Base-by-base conservation (phyloP, 371 early-diverging fungal species). In the Mucor mucedo region DNA sequence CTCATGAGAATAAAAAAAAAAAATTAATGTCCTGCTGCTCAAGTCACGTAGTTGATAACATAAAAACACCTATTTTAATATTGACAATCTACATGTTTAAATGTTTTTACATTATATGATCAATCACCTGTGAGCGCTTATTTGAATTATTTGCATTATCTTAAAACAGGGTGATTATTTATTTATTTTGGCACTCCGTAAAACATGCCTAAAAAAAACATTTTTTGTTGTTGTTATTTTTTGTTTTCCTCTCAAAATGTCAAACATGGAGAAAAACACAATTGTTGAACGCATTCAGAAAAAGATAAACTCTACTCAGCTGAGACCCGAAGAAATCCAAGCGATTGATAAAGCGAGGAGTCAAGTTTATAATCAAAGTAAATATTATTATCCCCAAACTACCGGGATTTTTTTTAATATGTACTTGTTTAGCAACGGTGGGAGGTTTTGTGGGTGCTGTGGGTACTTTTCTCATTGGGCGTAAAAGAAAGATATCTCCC, bases 401-500 rank as follows among this genome's bases (percentile, higher is more conserved):
- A 8, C 35, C 21, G 21, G 29, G 3, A n/a, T n/a, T 49, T 21
- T 2, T 41, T 41, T 28, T 29, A 3, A 32, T 41, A 40, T 29
- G 16, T 55, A 5, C 27, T 11, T 41, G 9, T 28, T 41, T 57
- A 57, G 57, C 57, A 5, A 8, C 44, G 2, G 21, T 57, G 21
- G 58, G 58, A 7, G 58, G 58, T 0, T n/a, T 57, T 44, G 5
- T 57, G 0, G 58, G 58, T 44, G 45, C 44, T 8, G 32, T 44
- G 30, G 11, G 58, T 11, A 44, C 44, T n/a, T 57, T 44, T 42
- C 30, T 57, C n/a, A 2, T 57, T 32, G 9, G 58, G 30, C 42
- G 47, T 44, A 42, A 5, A 44, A 57, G 58, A 57, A 57, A 42
- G 6, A 57, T 57, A 14, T 44, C 45, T 13, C 45, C 45, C 21